Base-by-base conservation (phyloP, 2,329 filamentous ascomycete species). In the Polychaeton citri region DNA sequence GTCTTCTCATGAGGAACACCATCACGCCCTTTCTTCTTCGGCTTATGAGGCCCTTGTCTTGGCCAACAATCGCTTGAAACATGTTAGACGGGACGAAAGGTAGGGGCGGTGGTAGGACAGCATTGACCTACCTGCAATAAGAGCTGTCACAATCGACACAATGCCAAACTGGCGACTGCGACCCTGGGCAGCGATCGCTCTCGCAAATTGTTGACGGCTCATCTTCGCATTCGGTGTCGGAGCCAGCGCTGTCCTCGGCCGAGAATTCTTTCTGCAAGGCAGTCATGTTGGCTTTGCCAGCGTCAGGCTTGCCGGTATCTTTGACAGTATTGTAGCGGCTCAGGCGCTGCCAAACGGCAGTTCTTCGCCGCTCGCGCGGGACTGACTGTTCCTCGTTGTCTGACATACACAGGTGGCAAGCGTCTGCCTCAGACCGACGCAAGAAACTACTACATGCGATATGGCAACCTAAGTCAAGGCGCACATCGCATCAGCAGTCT, bases 1-100 rank as follows among this genome's bases (percentile, higher is more conserved):
- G 55, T 59, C 43, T 54, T 57, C 40, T 61, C 55, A 40, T 61
- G 58, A 1, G 58, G 55, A 10, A 55, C 46, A 13, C 52, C 52
- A 46, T 54, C 52, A 21, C 50, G 43, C 6, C 52, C 52, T 30
- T 51, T 52, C 41, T 53, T 53, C 39, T 50, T 53, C 8, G 48
- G 50, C 33, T 50, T 52, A 39, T 54, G 52, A 26, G 51, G 51
- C 28, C 51, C 51, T 46, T 54, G 51, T 10, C 43, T 42, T 15
- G 41, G 44, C 51, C 51, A 54, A 38, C 51, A 54, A 17, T 52
- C 47, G 35, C 50, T 51, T 40, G 19, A 21, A 24, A 30, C 12
- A 13, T 20, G 18, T 37, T 8, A 21, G 30, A 21, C 6, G 13
- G 21, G 30, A 8, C 18, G 13, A 3, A 17, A 10, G 30, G 5